Base-by-base conservation (phyloP, 495 filamentous ascomycete genomes). In the Paragyromitra xinjiangensis region DNA sequence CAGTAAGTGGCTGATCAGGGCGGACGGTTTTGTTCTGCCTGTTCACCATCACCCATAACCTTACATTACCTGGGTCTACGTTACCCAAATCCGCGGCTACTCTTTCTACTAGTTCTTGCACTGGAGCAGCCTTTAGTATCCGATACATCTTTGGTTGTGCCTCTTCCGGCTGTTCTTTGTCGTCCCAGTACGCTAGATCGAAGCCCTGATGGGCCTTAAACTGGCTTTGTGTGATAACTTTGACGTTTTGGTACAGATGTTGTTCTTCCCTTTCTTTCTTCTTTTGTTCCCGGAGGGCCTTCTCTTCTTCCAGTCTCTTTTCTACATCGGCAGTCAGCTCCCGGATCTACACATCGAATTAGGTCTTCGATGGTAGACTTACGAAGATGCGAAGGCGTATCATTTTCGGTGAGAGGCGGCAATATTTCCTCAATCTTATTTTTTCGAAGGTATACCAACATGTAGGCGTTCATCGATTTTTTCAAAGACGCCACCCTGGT, bases 11-110 rank as follows among this genome's bases (percentile, higher is more conserved):
- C 61, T 92, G 89, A 82, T 99, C 95, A 0, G 96, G 95, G 34
- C 95, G 89, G 55, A 92, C 91, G 0, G 95, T 98, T 85, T 97
- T 97, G 82, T 99, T 99, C 81, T 99, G 95, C 9, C 95, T 92
- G 80, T 97, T 98, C 0, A 99, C 96, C 93, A 99, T 97, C 50
- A 92, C 90, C 96, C 95, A 98, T 56, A 97, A 87, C 39, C 95
- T 90, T 24, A 98, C 83, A 42, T 87, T 87, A 53, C 88, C 88
- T 3, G 90, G 85, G 63, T 91, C 89, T 62, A 89, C 83, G 22
- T 86, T 50, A 2, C 84, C 86, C n/a, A 89, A 85, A 64, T 96
- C 91, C 24, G 88, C 85, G 0, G 91, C 94, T 65, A 97, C 86
- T 42, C 84, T 84, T 50, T 87, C 84, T 9, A 90, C 88, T 73